Evolutionary conservation across 2,329 filamentous ascomycete genomes (phyloP).

Genomic region (Ophioceras dolichostomum): DNA sequence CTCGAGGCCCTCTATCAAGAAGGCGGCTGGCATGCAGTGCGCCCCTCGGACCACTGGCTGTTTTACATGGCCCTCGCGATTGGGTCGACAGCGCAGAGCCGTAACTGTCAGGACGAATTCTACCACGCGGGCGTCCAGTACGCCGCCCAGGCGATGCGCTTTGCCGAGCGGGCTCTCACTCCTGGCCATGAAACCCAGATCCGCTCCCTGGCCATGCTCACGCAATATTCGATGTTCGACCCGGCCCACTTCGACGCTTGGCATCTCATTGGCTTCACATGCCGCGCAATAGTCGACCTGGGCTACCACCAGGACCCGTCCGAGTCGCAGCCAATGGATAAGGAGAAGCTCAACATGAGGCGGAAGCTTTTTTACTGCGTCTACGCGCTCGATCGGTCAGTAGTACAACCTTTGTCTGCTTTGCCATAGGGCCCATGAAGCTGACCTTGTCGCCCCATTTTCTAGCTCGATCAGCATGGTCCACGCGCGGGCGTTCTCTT

Average conservation of each 20-base stretch:
- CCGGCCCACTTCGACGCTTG: conserved; percentile 87
- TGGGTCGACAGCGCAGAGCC: conserved; percentile 61
- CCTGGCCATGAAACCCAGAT: conserved; percentile 79
- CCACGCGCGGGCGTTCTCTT: conserved; percentile 78
- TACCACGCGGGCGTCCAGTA: conserved; percentile 44
- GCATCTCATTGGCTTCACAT: conserved; percentile 85
- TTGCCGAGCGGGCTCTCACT: conserved; percentile 71
- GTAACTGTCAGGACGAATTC: conserved; percentile 52
- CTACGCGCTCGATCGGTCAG: conserved; percentile 76
- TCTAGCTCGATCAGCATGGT: conserved; percentile 78
- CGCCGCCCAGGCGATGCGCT: conserved; percentile 53
- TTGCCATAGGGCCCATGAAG: neutral
- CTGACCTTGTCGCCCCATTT: neutral
- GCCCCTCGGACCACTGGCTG: conserved; percentile 68
- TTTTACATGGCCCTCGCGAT: conserved; percentile 86
- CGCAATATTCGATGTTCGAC: conserved; percentile 82
- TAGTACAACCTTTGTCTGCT: conserved; percentile 6
- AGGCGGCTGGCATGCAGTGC: conserved; percentile 39
- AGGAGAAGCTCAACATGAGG: conserved; percentile 60
- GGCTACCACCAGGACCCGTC: conserved; percentile 89
- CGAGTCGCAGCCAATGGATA: conserved; percentile 53
- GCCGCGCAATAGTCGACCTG: conserved; percentile 75
- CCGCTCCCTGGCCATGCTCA: conserved; percentile 74
- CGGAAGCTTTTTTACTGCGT: conserved; percentile 82
- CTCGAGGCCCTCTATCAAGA: conserved; percentile 73